Percentiles rank a stretch among this genome's conserved stretches.
Conservation (phyloP, 345 rosid genomes). For the Acer yangbiense region DNA sequence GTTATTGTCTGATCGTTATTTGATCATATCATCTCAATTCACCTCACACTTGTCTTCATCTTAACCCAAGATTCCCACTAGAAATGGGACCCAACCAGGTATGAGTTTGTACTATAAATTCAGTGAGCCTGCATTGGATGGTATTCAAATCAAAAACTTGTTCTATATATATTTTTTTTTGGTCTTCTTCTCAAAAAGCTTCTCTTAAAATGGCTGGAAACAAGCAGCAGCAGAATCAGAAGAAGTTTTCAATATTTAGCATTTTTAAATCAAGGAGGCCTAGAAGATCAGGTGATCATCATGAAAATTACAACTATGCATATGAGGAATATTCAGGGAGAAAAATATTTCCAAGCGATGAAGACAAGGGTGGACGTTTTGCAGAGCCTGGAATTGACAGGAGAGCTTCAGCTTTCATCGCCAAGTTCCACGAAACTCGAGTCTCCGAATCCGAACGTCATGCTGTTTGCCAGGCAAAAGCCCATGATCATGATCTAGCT, state of each 20-base stretch:
- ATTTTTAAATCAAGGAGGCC: constrained; percentile 41
- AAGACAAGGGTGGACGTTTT: constrained; percentile 34
- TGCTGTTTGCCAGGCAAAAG: constrained; percentile 20
- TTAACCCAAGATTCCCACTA: neutral
- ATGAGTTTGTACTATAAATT: neutral
- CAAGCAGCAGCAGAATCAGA: constrained; percentile 21
- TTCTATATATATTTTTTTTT: too few species aligned
- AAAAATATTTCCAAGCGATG: constrained; percentile 39
- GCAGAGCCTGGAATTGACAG: constrained; percentile 50
- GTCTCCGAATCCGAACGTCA: constrained; percentile 46
- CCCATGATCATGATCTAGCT: neutral
- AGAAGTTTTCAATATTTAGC: constrained; percentile 33
- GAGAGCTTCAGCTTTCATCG: constrained; percentile 53
- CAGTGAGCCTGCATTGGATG: neutral
- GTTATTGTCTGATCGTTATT: too few species aligned
- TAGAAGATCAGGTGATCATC: constrained; percentile 23
- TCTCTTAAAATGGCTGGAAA: constrained; percentile 39
- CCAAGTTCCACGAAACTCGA: constrained; percentile 50
- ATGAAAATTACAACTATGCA: neutral
- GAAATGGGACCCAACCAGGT: neutral
- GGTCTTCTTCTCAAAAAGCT: neutral
- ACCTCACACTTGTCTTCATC: constrained; percentile 8
- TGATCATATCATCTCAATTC: neutral
- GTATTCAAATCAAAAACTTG: neutral
- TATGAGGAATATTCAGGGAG: constrained; percentile 24